Percentiles rank a stretch among this genome's conserved stretches.
Conservation (phyloP, 768 basidiomycete genomes). For the Mrakia blollopis region DNA sequence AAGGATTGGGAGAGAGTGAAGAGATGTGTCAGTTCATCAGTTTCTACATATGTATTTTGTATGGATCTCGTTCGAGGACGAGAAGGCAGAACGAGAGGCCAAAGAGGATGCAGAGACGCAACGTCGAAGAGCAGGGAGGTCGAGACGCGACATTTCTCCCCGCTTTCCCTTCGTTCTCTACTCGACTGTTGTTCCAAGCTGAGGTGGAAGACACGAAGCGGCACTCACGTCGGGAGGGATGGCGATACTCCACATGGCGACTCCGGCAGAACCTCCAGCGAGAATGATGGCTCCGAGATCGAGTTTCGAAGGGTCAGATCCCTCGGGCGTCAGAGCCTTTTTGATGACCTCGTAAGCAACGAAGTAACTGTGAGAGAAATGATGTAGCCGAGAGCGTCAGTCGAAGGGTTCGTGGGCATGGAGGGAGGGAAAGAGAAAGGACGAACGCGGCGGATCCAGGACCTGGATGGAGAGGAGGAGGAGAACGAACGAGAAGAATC, state of each 20-base stretch:
- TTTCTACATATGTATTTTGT: too few species aligned
- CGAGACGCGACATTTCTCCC: background rate
- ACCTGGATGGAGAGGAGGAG: background rate
- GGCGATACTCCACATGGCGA: constrained; percentile 97
- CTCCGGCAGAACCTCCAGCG: constrained; percentile 89
- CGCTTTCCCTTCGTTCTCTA: background rate
- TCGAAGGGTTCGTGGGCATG: constrained; percentile 28
- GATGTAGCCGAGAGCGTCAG: background rate
- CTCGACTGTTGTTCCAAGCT: background rate
- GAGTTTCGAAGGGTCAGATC: constrained; percentile 70
- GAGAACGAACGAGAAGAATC: background rate
- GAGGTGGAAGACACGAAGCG: background rate
- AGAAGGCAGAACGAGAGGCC: background rate
- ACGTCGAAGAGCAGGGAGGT: too few species aligned
- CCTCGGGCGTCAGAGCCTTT: constrained; percentile 72
- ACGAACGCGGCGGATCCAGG: constrained; percentile 93
- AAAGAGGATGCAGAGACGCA: too few species aligned
- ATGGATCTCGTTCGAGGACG: background rate
- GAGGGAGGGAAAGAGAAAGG: background rate
- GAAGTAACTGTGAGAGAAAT: constrained; percentile 65
- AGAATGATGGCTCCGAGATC: constrained; percentile 80
- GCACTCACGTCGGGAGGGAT: constrained; percentile 88
- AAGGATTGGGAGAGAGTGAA: background rate
- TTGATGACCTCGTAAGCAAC: constrained; percentile 95
- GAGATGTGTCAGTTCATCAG: background rate